phyloP scores from a whole-genome alignment of 1,139 yeast genomes.

The Hemisphaericaspora xylanilytica region DNA sequence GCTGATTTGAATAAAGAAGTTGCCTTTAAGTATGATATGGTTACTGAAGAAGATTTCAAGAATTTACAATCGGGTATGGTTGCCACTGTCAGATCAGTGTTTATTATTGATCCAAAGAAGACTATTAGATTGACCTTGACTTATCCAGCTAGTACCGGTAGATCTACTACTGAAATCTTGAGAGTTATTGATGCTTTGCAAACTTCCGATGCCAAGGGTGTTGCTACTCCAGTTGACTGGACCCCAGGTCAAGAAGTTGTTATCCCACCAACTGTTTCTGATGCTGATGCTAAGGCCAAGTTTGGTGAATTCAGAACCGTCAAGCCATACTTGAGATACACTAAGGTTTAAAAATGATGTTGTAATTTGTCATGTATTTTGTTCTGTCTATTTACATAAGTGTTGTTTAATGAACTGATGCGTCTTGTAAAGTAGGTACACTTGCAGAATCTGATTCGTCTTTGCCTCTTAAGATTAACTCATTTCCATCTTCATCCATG shows the following conservation, averaged over 20 bases:
- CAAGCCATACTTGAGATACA: conserved; percentile 79
- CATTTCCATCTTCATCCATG: conserved; percentile 10
- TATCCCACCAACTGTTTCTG: conserved; percentile 78
- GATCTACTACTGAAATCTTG: conserved; percentile 84
- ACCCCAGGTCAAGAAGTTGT: conserved; percentile 81
- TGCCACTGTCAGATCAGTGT: conserved; percentile 84
- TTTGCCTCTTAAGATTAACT: conserved; percentile 9
- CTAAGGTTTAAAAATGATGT: conserved; percentile 24
- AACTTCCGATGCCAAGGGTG: conserved; percentile 71
- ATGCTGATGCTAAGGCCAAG: conserved; percentile 76
- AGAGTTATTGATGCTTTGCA: conserved; percentile 87
- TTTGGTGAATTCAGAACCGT: conserved; percentile 78
- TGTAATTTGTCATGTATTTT: not conserved
- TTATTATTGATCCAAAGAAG: conserved; percentile 82
- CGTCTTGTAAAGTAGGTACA: conserved; percentile 6
- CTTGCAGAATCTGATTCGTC: conserved; percentile 5
- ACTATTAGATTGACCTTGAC: conserved; percentile 78
- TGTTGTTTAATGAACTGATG: conserved; percentile 7
- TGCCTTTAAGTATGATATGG: conserved; percentile 84
- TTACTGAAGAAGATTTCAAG: conserved; percentile 82
- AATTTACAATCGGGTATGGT: conserved; percentile 68
- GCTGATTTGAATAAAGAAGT: conserved; percentile 81
- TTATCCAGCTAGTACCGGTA: conserved; percentile 89
- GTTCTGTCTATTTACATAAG: not conserved
- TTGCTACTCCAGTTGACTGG: conserved; percentile 82